These are phyloP conservation scores for Orobanche coerulescens DNA, from an alignment of 257 asterid species.

Conservation along the genomic window DNA sequence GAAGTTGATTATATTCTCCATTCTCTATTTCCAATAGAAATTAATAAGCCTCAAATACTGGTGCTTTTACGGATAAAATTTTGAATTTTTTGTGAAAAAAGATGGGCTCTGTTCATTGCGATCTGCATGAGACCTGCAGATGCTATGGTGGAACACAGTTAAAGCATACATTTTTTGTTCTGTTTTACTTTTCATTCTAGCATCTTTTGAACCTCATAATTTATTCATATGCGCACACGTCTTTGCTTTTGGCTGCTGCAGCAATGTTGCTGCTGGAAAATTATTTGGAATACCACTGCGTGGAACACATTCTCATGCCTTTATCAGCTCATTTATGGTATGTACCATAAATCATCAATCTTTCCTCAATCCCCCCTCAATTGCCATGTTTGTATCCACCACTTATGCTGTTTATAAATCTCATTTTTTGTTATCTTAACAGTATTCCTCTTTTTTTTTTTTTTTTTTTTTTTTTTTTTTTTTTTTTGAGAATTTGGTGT, in stretches of 20 bases:
- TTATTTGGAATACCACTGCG: slow-evolving; percentile 96
- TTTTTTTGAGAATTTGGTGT: too few species aligned
- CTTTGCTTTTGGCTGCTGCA: slow-evolving; percentile 34
- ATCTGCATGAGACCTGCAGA: slow-evolving; percentile 7
- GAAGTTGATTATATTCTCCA: background rate
- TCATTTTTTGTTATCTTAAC: slow-evolving; percentile 1
- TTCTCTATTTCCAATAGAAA: background rate
- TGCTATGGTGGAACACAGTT: background rate
- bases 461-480: too few species aligned
- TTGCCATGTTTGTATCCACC: slow-evolving; percentile 1
- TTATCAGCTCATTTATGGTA: slow-evolving; percentile 94
- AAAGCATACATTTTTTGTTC: background rate
- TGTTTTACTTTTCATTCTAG: background rate
- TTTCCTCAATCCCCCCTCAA: background rate
- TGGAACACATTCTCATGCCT: slow-evolving; percentile 98
- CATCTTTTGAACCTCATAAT: slow-evolving; percentile 11
- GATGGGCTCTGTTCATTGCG: background rate
- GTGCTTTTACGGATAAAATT: background rate
- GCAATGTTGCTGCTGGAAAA: slow-evolving; percentile 98
- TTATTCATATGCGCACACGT: slow-evolving; percentile 9
- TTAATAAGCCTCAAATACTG: background rate
- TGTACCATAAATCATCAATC: slow-evolving; percentile 22
- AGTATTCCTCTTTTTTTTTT: too few species aligned
- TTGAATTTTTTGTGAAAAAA: background rate
- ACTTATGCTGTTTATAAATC: background rate